These are phyloP conservation scores for Elaphomyces granulatus DNA, from an alignment of 495 filamentous ascomycete genomes.

Conservation along the genomic window DNA sequence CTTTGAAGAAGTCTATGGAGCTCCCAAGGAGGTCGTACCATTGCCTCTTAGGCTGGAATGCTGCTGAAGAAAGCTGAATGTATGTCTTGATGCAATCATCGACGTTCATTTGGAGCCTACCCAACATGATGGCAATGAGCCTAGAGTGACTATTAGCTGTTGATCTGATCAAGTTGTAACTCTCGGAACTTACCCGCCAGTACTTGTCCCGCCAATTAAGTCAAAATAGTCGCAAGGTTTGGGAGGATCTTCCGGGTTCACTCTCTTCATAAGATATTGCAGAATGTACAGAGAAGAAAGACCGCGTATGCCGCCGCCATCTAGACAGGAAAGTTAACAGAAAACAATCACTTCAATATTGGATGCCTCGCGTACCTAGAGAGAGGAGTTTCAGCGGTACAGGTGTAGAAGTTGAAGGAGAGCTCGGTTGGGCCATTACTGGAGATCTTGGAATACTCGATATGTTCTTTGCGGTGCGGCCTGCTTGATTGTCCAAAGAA, in stretches of 20 bases:
- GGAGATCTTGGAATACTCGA: too few species aligned
- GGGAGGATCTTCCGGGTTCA: slow-evolving; percentile 26
- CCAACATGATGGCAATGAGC: slow-evolving; percentile 27
- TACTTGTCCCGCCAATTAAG: slow-evolving; percentile 28
- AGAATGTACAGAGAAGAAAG: slow-evolving; percentile 38
- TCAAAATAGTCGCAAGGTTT: slow-evolving; percentile 37
- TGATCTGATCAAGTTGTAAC: neutral
- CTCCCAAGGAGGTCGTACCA: slow-evolving; percentile 21
- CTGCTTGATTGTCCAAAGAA: too few species aligned
- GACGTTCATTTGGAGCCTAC: slow-evolving; percentile 31
- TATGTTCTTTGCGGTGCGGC: too few species aligned
- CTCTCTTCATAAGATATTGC: slow-evolving; percentile 30
- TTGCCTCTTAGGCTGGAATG: slow-evolving; percentile 26
- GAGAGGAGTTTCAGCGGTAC: too few species aligned
- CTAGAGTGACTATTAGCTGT: slow-evolving; percentile 9
- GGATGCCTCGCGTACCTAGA: too few species aligned
- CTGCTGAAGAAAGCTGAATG: slow-evolving; percentile 15
- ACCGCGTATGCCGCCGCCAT: slow-evolving; percentile 42
- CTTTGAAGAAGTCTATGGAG: too few species aligned
- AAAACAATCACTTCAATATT: too few species aligned
- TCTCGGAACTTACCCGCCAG: slow-evolving; percentile 21
- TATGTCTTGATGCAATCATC: slow-evolving; percentile 35
- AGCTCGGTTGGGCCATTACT: too few species aligned
- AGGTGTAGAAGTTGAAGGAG: too few species aligned
- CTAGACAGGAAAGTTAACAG: too few species aligned